phyloP scores from a whole-genome alignment of 352 stramenopile genomes.

The Pythium biforme region DNA sequence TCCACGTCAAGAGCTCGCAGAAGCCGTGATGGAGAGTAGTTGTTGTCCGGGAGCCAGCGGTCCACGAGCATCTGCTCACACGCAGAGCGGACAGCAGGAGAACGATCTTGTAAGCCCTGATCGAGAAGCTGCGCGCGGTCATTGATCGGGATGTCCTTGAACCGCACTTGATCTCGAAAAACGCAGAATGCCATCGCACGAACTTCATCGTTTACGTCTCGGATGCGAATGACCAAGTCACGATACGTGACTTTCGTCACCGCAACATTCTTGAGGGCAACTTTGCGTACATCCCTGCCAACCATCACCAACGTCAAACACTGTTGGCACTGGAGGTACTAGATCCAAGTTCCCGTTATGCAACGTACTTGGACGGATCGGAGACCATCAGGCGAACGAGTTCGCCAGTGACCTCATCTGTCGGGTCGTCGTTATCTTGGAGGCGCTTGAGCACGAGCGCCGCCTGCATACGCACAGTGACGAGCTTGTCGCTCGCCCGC shows the following conservation, averaged over 20 bases:
- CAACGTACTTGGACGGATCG: conserved; percentile 67
- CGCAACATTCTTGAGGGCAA: conserved; percentile 50
- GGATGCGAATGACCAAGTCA: conserved; percentile 73
- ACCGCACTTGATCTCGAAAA: conserved; percentile 39
- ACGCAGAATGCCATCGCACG: conserved; percentile 57
- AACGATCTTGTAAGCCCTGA: conserved; percentile 72
- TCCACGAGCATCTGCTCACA: conserved; percentile 75
- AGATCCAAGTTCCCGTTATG: no score
- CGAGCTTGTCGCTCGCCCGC: conserved; percentile 64
- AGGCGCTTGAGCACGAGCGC: conserved; percentile 61
- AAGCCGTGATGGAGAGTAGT: conserved; percentile 50
- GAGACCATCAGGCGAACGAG: conserved; percentile 62
- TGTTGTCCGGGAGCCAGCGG: conserved; percentile 60
- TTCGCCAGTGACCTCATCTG: conserved; percentile 45
- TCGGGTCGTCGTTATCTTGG: conserved; percentile 38
- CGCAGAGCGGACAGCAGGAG: conserved; percentile 40
- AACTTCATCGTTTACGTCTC: conserved; percentile 68
- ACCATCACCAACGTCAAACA: neutral
- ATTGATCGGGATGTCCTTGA: conserved; percentile 59
- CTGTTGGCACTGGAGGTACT: no score
- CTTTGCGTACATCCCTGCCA: conserved; percentile 65
- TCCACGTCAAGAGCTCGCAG: conserved; percentile 65
- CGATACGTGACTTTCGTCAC: conserved; percentile 42
- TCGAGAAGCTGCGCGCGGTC: conserved; percentile 73
- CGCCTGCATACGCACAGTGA: conserved; percentile 54